Evolutionary conservation across 2,329 filamentous ascomycete genomes (phyloP).

Genomic region (Phaeosphaeriaceae sp.): DNA sequence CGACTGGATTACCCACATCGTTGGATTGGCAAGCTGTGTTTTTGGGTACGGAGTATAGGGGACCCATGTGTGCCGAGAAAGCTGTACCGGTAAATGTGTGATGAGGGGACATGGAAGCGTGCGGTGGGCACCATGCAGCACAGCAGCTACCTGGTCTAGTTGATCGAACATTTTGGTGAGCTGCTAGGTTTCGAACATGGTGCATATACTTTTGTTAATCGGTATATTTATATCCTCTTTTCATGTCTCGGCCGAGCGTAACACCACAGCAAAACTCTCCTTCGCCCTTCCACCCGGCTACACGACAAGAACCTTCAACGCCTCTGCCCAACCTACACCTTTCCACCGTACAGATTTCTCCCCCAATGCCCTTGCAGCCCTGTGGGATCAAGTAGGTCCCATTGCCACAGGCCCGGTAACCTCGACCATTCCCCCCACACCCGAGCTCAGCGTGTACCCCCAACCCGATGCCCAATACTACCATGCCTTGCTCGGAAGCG

Average conservation of each 20-base stretch:
- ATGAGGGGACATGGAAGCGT: slow-evolving; percentile 10
- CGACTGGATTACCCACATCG: slow-evolving; percentile 4
- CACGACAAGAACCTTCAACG: slow-evolving; percentile 49
- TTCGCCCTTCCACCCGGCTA: slow-evolving; percentile 45
- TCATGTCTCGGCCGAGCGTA: slow-evolving; percentile 17
- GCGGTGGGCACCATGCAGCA: slow-evolving; percentile 7
- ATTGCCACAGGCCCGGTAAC: slow-evolving; percentile 52
- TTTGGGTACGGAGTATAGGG: slow-evolving; percentile 13
- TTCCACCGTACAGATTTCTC: slow-evolving; percentile 55
- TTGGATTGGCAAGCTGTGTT: slow-evolving; percentile 6
- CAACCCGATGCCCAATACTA: slow-evolving; percentile 46
- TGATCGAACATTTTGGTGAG: background rate
- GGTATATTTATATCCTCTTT: slow-evolving; percentile 22
- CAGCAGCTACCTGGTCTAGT: slow-evolving; percentile 12
- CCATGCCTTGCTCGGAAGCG: slow-evolving; percentile 52
- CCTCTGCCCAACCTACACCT: slow-evolving; percentile 52
- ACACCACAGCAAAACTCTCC: slow-evolving; percentile 28
- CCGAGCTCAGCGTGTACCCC: slow-evolving; percentile 50
- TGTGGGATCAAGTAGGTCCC: slow-evolving; percentile 55
- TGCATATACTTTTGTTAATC: slow-evolving; percentile 20
- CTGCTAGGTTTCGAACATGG: slow-evolving; percentile 20
- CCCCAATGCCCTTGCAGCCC: slow-evolving; percentile 53
- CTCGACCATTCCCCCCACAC: slow-evolving; percentile 51
- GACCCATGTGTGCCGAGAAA: slow-evolving; percentile 20
- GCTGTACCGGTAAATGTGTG: slow-evolving; percentile 11